Conservation (phyloP, 2,329 filamentous ascomycete genomes). For the Calonectria hawksworthii region DNA sequence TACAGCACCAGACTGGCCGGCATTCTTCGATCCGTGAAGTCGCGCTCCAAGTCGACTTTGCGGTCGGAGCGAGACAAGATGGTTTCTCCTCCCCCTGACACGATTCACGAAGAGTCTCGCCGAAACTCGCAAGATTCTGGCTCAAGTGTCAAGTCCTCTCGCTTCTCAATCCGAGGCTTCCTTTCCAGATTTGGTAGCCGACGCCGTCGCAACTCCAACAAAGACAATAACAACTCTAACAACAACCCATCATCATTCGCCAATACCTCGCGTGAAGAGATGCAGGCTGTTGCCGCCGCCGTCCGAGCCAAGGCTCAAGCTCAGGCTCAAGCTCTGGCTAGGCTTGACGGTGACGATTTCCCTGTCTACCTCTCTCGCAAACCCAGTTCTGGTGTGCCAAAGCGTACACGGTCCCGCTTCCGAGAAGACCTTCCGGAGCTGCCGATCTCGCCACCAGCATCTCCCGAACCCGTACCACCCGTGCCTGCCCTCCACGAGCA, state of each 20-base stretch:
- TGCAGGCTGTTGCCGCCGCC: conserved; percentile 60
- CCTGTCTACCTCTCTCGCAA: conserved; percentile 49
- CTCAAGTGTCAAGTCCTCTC: conserved; percentile 60
- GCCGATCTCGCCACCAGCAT: conserved; percentile 87
- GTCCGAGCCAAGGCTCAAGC: conserved; percentile 46
- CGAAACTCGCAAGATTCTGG: conserved; percentile 72
- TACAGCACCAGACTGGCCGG: conserved; percentile 49
- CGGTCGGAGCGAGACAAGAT: conserved; percentile 56
- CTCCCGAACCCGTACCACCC: conserved; percentile 74
- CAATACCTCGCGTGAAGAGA: conserved; percentile 91
- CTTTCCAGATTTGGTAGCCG: conserved; percentile 80
- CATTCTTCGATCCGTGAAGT: conserved; percentile 62
- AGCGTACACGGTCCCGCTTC: conserved; percentile 90
- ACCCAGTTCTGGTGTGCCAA: conserved; percentile 67
- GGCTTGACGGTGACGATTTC: conserved; percentile 51
- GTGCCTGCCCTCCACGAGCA: conserved; percentile 51
- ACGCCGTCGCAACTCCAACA: conserved; percentile 49
- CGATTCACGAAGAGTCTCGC: conserved; percentile 64
- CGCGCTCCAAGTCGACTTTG: conserved; percentile 64
- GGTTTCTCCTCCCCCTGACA: conserved; percentile 52
- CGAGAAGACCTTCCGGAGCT: conserved; percentile 92
- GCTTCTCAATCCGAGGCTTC: conserved; percentile 77
- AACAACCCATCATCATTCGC: conserved; percentile 83
- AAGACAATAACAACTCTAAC: conserved; percentile 47
- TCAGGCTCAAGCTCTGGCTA: conserved; percentile 52